Conservation (phyloP, 1,139 yeast genomes). For the Arxiozyma heterogenica region DNA sequence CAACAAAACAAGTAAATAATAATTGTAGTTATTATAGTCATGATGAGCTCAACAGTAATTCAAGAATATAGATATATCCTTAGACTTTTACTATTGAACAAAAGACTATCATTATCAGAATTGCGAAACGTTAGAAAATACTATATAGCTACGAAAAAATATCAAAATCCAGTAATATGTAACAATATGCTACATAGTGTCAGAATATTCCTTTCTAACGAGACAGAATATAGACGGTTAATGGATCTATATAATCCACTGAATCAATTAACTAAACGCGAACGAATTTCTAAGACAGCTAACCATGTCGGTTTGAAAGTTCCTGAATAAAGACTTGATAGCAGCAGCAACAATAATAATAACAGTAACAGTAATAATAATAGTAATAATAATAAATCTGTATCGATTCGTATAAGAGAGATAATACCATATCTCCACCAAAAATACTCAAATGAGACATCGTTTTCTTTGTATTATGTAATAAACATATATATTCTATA, state of each 20-base stretch:
- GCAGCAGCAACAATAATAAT: no score
- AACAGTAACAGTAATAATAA: no score
- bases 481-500: no score
- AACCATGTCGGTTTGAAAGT: conserved; percentile 71
- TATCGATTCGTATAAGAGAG: no score
- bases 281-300: conserved; percentile 72
- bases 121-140: conserved; percentile 10
- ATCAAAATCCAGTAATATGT: conserved; percentile 1
- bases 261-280: conserved; percentile 44
- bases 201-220: conserved; percentile 48
- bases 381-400: no score
- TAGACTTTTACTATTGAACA: background rate
- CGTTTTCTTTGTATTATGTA: no score
- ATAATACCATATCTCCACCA: no score
- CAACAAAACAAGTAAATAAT: no score
- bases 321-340: conserved; percentile 28
- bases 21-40: no score
- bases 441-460: no score
- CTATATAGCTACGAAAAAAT: conserved; percentile 7
- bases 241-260: conserved; percentile 39
- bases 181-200: conserved; percentile 26
- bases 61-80: background rate
- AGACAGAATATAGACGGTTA: conserved; percentile 63
- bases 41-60: background rate
- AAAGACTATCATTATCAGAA: background rate